Conservation (phyloP, 1,139 yeast species). For the Diutina pseudorugosa region DNA sequence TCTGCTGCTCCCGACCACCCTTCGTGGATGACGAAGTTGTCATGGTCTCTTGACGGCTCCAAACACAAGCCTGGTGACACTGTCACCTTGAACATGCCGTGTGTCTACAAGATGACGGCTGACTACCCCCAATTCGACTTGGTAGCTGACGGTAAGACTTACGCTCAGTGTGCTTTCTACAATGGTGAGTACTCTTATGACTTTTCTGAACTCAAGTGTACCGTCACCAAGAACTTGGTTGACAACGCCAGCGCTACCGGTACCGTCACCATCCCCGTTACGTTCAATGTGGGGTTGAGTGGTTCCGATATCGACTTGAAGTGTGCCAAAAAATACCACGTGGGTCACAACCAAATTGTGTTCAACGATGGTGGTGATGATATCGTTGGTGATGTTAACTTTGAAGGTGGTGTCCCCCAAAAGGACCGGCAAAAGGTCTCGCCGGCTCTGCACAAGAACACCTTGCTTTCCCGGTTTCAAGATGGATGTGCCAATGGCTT, state of each 20-base stretch:
- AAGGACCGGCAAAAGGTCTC: background rate
- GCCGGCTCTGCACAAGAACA: conserved; percentile 9
- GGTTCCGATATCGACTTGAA: conserved; percentile 12
- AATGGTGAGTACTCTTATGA: conserved; percentile 5
- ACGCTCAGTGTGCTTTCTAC: background rate
- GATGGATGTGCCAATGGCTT: background rate
- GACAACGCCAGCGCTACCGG: conserved; percentile 12
- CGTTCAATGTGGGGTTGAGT: conserved; percentile 18
- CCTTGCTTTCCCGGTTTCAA: background rate
- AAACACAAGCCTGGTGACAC: background rate
- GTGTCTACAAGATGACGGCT: background rate
- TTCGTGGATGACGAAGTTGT: background rate
- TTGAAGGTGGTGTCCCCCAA: background rate
- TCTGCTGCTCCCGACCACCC: background rate
- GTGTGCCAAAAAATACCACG: conserved; percentile 12
- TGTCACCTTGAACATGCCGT: background rate
- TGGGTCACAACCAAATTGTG: background rate
- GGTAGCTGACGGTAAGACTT: background rate
- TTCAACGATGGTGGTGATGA: background rate
- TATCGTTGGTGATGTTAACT: conserved; percentile 6
- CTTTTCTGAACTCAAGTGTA: conserved; percentile 6
- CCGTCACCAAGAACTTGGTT: background rate
- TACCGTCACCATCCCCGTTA: conserved; percentile 14
- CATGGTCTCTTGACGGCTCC: background rate
- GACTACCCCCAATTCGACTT: background rate